Percentiles rank a stretch among this genome's conserved stretches.
Evolutionary conservation across 1,139 yeast genomes (phyloP).

Genomic region (Sugiyamaella castrensis): DNA sequence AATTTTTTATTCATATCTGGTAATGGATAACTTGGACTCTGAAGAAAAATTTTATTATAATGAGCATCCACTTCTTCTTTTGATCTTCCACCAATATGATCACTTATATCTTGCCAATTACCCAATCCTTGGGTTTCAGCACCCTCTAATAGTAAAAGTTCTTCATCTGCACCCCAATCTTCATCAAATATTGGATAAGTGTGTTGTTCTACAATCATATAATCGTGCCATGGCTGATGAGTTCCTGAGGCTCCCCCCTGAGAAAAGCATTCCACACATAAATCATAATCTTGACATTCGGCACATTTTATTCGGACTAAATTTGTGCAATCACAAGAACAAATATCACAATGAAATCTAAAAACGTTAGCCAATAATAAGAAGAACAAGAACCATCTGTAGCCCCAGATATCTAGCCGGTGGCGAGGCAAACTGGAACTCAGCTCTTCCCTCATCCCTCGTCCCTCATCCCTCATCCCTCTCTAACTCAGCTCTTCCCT

Average conservation of each 20-base stretch:
- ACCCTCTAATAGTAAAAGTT: conserved; percentile 80
- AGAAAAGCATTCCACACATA: conserved; percentile 95
- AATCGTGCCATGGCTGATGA: conserved; percentile 94
- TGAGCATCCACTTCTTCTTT: conserved; percentile 90
- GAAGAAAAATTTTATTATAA: conserved; percentile 66
- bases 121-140: conserved; percentile 90
- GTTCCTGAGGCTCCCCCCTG: conserved; percentile 75
- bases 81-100: conserved; percentile 87
- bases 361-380: conserved; percentile 1
- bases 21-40: conserved; percentile 68
- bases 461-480: neutral
- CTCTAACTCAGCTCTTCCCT: neutral
- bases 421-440: conserved; percentile 2
- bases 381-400: neutral
- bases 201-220: conserved; percentile 87
- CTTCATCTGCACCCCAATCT: conserved; percentile 99
- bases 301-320: conserved; percentile 91
- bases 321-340: conserved; percentile 91
- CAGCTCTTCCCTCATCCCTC: neutral
- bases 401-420: conserved; percentile 2
- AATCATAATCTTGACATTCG: conserved; percentile 85
- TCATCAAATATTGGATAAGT: conserved; percentile 87
- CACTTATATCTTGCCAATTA: conserved; percentile 96
- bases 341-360: conserved; percentile 85
- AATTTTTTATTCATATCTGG: conserved; percentile 71